Base-by-base conservation (phyloP, 805 yeast genomes). In the Ogataea angusta region DNA sequence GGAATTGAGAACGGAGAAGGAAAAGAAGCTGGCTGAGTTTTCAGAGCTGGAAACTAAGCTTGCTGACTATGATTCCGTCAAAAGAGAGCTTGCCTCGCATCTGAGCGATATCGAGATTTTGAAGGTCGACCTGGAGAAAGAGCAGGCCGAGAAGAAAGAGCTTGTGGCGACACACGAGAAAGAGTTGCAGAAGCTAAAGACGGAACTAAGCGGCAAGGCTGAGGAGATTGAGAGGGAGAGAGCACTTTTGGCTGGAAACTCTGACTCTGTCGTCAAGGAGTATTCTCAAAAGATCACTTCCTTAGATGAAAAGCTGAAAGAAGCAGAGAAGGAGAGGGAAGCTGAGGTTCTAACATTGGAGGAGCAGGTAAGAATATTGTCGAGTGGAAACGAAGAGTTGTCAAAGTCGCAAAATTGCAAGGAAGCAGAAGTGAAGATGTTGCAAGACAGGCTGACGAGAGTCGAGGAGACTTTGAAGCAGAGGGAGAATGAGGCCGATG, bases 221-320 rank as follows among this genome's bases (percentile, higher is more conserved):
- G 45, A 57, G 29, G 80, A 72, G 30, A 68, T 77, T 44, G 82
- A 77, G 34, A 65, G 64, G 24, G 82, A 77, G 49, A 61, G 82
- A 40, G 62, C 59, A 10, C 57, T 72, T 49, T 53, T 75, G 10
- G 68, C 68, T 39, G 73, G 73, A 38, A 72, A 63, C 35, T 76
- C 83, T 0, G 78, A 73, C 41, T 64, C 75, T 0, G 62, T 72
- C 0, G 63, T 75, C 0, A 66, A 71, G 46, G 77, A 75, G 40
- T 76, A 75, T 47, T 63, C 72, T 9, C 72, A 68, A 22, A 73
- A 69, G 49, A 67, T 76, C 7, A 60, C 64, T 12, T 49, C 46
- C 7, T 51, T 78, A 12, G 82, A 78, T 44, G 67, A 59, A 5
- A 52, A 58, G 19, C 29, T 50, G 40, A 36, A 43, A 46, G 10